These are phyloP conservation scores for Amaranthus palmeri DNA, from an alignment of 148 eudicot species.

Conservation along the genomic window DNA sequence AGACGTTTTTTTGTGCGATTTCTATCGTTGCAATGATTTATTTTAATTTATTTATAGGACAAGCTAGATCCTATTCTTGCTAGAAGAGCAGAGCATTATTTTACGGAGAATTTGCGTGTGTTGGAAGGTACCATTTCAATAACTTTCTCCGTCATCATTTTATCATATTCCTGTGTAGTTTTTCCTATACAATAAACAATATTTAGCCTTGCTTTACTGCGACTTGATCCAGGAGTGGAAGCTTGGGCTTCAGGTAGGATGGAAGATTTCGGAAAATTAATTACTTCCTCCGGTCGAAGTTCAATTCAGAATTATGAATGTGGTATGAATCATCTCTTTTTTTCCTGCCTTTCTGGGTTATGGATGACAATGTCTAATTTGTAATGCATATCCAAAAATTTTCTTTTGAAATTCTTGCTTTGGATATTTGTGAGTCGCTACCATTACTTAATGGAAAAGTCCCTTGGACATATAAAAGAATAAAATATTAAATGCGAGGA, in stretches of 20 bases:
- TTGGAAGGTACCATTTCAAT: slow-evolving; percentile 43
- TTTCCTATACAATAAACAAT: not conserved
- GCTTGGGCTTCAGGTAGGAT: slow-evolving; percentile 84
- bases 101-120: slow-evolving; percentile 84
- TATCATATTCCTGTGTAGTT: not conserved
- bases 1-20: no score
- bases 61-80: slow-evolving; percentile 67
- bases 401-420: not conserved
- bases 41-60: slow-evolving; percentile 34
- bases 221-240: slow-evolving; percentile 58
- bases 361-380: not conserved
- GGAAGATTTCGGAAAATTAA: slow-evolving; percentile 84
- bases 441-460: not conserved
- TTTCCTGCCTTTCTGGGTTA: not conserved
- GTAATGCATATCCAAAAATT: not conserved
- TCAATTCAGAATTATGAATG: slow-evolving; percentile 92
- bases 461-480: not conserved
- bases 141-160: slow-evolving; percentile 6
- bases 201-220: not conserved
- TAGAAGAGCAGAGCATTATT: slow-evolving; percentile 93
- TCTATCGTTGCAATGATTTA: not conserved
- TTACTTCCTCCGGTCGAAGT: slow-evolving; percentile 84
- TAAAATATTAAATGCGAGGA: no score
- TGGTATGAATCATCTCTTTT: slow-evolving; percentile 41
- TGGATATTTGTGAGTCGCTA: not conserved